Percentiles rank a stretch among this genome's conserved stretches.
Evolutionary conservation across 148 eudicot species (phyloP).

Genomic region (Polygonum maritimum): DNA sequence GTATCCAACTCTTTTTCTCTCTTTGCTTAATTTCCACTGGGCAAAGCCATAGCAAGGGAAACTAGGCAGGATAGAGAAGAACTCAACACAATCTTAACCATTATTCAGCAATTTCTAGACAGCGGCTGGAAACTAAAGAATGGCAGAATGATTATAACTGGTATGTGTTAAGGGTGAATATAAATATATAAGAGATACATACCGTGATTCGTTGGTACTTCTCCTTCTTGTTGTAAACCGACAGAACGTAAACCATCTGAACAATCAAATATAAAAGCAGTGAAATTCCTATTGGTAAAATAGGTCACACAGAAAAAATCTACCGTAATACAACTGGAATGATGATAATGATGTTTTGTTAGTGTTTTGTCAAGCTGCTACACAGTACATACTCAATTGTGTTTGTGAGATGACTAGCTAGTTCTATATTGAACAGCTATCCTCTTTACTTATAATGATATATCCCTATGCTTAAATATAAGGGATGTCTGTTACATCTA

Average conservation of each 20-base stretch:
- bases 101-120: background rate
- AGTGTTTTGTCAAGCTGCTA: background rate
- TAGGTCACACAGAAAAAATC: background rate
- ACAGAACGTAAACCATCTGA: constrained; percentile 97
- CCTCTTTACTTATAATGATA: background rate
- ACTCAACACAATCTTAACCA: background rate
- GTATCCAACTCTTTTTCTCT: background rate
- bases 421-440: background rate
- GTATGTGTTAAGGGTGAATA: background rate
- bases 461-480: background rate
- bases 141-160: background rate
- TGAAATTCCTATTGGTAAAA: background rate
- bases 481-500: background rate
- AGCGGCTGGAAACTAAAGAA: background rate
- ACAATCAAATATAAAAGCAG: constrained; percentile 12
- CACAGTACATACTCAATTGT: background rate
- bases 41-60: background rate
- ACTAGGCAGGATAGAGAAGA: background rate
- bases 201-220: constrained; percentile 92
- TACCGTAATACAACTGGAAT: background rate
- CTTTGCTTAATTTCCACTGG: background rate
- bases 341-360: background rate
- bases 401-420: background rate
- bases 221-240: constrained; percentile 94
- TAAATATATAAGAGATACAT: constrained; percentile 6